A percentile compares a stretch with the other conserved stretches of the same genome.
Conservation (phyloP, 2,329 filamentous ascomycete species). For the Coniosporium tulheliwenetii region DNA sequence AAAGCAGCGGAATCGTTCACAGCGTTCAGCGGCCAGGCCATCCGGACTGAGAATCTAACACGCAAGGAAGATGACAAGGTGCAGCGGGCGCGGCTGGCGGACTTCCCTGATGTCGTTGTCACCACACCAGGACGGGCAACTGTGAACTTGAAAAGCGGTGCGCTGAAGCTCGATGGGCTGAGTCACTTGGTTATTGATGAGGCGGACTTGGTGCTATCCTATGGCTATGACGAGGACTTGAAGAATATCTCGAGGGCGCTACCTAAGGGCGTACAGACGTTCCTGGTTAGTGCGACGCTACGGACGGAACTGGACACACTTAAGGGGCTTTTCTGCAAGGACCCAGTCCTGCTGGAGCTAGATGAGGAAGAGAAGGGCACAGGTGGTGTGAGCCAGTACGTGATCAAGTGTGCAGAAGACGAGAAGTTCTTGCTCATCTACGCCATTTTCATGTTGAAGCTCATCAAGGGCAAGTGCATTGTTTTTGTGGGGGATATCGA, state of each 20-base stretch:
- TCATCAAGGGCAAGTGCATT: slow-evolving; percentile 85
- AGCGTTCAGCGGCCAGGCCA: slow-evolving; percentile 69
- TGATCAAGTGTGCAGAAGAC: slow-evolving; percentile 87
- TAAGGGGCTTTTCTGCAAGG: slow-evolving; percentile 70
- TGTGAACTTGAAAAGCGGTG: slow-evolving; percentile 57
- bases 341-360: slow-evolving; percentile 65
- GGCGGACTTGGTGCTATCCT: slow-evolving; percentile 82
- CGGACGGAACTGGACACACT: slow-evolving; percentile 75
- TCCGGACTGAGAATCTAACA: slow-evolving; percentile 72
- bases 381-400: slow-evolving; percentile 68
- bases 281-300: slow-evolving; percentile 87
- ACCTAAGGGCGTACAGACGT: slow-evolving; percentile 74
- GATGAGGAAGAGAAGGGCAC: slow-evolving; percentile 68
- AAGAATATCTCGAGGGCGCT: slow-evolving; percentile 62
- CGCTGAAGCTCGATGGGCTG: slow-evolving; percentile 55
- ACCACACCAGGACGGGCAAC: slow-evolving; percentile 78
- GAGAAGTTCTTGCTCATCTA: slow-evolving; percentile 91
- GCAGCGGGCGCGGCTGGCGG: slow-evolving; percentile 70
- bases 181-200: slow-evolving; percentile 80
- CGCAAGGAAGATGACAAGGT: slow-evolving; percentile 84
- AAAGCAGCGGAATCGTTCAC: slow-evolving; percentile 64
- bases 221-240: slow-evolving; percentile 86
- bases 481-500: slow-evolving; percentile 79
- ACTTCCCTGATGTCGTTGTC: slow-evolving; percentile 76
- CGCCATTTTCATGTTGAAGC: slow-evolving; percentile 85